Conservation (phyloP, 1,284 basidiomycete genomes). For the Coniophora puteana region DNA sequence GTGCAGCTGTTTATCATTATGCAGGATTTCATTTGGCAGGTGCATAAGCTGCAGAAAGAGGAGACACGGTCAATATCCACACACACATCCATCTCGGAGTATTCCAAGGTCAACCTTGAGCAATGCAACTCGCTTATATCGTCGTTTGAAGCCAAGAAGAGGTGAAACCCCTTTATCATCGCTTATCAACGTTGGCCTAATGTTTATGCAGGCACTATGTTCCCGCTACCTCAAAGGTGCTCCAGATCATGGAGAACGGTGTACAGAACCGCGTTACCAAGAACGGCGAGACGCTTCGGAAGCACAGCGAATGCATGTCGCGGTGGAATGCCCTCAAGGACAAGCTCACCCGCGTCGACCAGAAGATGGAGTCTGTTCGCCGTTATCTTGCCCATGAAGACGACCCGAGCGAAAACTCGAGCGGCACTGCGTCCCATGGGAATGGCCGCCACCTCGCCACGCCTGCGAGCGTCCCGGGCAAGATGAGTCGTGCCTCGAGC, state of each 20-base stretch:
- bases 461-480: conserved; percentile 48
- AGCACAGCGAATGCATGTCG: conserved; percentile 82
- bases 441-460: conserved; percentile 61
- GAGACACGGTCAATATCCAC: conserved; percentile 40
- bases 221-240: conserved; percentile 87
- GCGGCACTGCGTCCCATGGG: conserved; percentile 56
- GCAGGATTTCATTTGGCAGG: conserved; percentile 81
- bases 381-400: conserved; percentile 56
- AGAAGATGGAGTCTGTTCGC: conserved; percentile 76
- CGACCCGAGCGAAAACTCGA: conserved; percentile 61
- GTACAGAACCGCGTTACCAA: conserved; percentile 87
- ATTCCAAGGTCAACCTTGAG: conserved; percentile 51
- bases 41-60: conserved; percentile 54
- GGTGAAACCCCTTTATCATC: conserved; percentile 41
- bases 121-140: conserved; percentile 61
- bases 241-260: conserved; percentile 92
- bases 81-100: conserved; percentile 49
- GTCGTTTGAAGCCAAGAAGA: conserved; percentile 82
- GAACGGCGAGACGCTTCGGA: conserved; percentile 89
- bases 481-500: conserved; percentile 39
- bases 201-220: conserved; percentile 69
- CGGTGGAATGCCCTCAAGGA: conserved; percentile 80
- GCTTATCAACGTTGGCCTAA: conserved; percentile 10
- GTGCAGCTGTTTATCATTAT: conserved; percentile 8
- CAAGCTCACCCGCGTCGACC: conserved; percentile 71